Evolutionary conservation across 148 eudicot genomes (phyloP).

Genomic region (Rhododendron henanense): DNA sequence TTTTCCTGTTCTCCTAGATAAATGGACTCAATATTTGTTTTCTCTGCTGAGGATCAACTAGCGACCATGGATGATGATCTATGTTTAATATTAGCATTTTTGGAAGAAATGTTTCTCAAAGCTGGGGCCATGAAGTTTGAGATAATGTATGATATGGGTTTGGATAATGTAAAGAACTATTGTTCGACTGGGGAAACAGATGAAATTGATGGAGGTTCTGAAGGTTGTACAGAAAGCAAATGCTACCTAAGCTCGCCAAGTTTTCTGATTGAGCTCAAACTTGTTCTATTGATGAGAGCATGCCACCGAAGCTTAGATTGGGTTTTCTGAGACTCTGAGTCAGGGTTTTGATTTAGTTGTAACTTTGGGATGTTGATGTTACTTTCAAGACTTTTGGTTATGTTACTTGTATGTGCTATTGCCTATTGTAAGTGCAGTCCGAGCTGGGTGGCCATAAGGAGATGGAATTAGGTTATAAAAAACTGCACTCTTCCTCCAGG

Average conservation of each 20-base stretch:
- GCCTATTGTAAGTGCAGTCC: neutral
- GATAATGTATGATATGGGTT: neutral
- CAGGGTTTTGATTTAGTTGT: neutral
- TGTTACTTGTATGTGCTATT: neutral
- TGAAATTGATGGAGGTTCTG: neutral
- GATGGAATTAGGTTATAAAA: neutral
- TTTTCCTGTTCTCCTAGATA: neutral
- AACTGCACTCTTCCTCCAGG: neutral
- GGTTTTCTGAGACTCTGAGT: neutral
- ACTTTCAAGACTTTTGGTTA: neutral
- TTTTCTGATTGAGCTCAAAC: neutral
- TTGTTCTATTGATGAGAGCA: neutral
- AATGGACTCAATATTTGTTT: neutral
- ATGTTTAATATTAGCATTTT: neutral
- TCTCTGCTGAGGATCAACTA: neutral
- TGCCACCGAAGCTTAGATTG: neutral
- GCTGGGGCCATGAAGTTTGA: neutral
- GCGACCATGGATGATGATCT: neutral
- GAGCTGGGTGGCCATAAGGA: neutral
- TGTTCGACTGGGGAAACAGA: neutral
- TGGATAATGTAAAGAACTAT: neutral
- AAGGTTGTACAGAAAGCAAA: neutral
- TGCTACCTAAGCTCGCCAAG: neutral
- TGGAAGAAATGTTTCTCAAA: neutral
- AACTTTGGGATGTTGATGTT: neutral